phyloP scores from a whole-genome alignment of 73 alveolate genomes.

The Tetrahymena borealis region DNA sequence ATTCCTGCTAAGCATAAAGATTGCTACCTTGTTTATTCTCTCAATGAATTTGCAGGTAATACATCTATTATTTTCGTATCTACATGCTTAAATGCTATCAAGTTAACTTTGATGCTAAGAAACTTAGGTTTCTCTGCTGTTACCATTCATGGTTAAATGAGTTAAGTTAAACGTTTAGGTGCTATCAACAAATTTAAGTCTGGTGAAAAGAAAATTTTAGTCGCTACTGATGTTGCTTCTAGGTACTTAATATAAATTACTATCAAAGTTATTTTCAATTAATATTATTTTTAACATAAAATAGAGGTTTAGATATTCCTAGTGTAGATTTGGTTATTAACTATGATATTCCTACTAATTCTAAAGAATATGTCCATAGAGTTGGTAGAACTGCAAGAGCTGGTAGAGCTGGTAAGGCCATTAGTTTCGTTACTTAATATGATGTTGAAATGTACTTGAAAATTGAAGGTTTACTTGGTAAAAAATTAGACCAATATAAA shows the following conservation, averaged over 20 bases:
- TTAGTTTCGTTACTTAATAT: constrained; percentile 83
- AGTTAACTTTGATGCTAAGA: constrained; percentile 47
- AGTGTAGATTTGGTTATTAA: constrained; percentile 84
- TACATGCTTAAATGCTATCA: constrained; percentile 58
- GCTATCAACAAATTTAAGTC: constrained; percentile 59
- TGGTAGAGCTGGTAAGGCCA: constrained; percentile 94
- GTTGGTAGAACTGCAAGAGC: constrained; percentile 99
- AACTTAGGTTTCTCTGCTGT: constrained; percentile 56
- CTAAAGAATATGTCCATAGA: constrained; percentile 95
- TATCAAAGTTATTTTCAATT: constrained; percentile 76
- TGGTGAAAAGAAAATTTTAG: constrained; percentile 55
- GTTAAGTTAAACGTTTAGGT: constrained; percentile 48
- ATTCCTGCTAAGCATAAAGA: constrained; percentile 90
- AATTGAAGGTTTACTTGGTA: constrained; percentile 74
- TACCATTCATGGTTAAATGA: constrained; percentile 44
- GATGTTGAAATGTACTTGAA: constrained; percentile 78
- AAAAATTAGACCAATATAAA: constrained; percentile 60
- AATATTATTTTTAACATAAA: constrained; percentile 66
- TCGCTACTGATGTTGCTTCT: constrained; percentile 96
- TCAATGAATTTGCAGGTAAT: constrained; percentile 60
- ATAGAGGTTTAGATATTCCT: constrained; percentile 95
- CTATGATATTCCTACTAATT: constrained; percentile 90
- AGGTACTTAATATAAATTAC: constrained; percentile 49
- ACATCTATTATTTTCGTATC: constrained; percentile 57
- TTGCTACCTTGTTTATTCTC: constrained; percentile 68